phyloP scores from a whole-genome alignment of 805 yeast species.

The Candida jianshihensis region DNA sequence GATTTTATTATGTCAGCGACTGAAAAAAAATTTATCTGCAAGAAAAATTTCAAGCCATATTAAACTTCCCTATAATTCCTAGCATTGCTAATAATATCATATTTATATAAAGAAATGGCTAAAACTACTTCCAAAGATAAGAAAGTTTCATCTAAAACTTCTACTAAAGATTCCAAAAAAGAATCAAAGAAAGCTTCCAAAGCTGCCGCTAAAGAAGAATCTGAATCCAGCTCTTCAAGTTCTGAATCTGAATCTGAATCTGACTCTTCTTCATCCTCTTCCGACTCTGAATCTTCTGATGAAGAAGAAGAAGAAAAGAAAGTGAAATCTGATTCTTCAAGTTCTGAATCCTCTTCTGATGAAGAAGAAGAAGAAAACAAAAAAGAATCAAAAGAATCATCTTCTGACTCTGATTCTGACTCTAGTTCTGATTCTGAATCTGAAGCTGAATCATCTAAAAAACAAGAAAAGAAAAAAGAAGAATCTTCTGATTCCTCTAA shows the following conservation, averaged over 20 bases:
- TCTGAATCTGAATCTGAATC: constrained; percentile 5
- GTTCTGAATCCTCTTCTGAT: neutral
- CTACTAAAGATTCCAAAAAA: constrained; percentile 10
- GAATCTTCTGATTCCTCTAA: neutral
- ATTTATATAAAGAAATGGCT: no score
- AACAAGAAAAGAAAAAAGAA: constrained; percentile 14
- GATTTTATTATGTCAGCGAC: neutral
- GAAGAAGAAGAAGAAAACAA: constrained; percentile 4
- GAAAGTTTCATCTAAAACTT: constrained; percentile 8
- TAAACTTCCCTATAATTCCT: neutral
- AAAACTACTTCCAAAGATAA: constrained; percentile 15
- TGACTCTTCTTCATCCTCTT: constrained; percentile 9
- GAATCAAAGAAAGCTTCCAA: constrained; percentile 20
- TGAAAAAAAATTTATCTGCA: constrained; percentile 7
- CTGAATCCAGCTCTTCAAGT: no score
- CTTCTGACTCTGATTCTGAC: constrained; percentile 2
- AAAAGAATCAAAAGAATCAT: constrained; percentile 1
- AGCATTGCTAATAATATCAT: no score
- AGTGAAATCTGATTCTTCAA: neutral
- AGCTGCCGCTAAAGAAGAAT: constrained; percentile 19
- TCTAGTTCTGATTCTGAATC: constrained; percentile 7
- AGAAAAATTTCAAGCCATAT: constrained; percentile 7
- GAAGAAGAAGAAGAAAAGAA: constrained; percentile 8
- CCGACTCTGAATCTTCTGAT: constrained; percentile 5
- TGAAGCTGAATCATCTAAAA: constrained; percentile 17